Base-by-base conservation (phyloP, 768 basidiomycete species). In the Lactarius hatsudake region DNA sequence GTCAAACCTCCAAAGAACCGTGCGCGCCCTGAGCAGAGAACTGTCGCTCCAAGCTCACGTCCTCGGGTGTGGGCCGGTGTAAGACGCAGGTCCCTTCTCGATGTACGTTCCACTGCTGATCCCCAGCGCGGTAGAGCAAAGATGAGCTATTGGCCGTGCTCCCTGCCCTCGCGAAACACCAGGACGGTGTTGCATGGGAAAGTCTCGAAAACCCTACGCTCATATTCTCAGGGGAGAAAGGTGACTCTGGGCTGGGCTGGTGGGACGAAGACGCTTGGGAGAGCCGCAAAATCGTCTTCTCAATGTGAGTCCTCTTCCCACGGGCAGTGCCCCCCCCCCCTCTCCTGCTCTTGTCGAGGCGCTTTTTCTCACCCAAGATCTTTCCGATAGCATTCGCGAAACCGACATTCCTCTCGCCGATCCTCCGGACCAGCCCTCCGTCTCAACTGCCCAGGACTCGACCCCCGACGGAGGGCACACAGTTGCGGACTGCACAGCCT, bases 221-320 rank as follows among this genome's bases (percentile, higher is more conserved):
- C 42, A 55, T 64, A 17, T 68, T 68, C 23, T 56, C 67, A 23
- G 67, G 55, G 32, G 53, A 30, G 34, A 56, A 17, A 12, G 13
- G 43, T 18, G 66, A 59, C 2, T 2, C 23, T 12, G 56, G 59
- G n/a, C 67, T 70, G 5, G 69, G 69, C 18, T 61, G 62, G 61
- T 69, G 67, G 62, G 40, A 36, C 20, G 40, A 61, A n/a, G 67
- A 70, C 28, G 30, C 57, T 57, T 70, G 69, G 69, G 67, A 68
- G 3, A 60, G 56, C 17, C 62, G 69, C 10, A 61, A 4, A n/a
- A 53, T 68, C 2, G 32, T 15, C 8, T 70, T 70, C 43, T 70
- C 69, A 2, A 68, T 70, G 69, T 70, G 30, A 28, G 63, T 54
- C 10, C n/a, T 57, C 28, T 38, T 12, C 9, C 28, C 7, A 20